Conservation (phyloP, 2,329 filamentous ascomycete genomes). For the Sporothrix variecibatus region DNA sequence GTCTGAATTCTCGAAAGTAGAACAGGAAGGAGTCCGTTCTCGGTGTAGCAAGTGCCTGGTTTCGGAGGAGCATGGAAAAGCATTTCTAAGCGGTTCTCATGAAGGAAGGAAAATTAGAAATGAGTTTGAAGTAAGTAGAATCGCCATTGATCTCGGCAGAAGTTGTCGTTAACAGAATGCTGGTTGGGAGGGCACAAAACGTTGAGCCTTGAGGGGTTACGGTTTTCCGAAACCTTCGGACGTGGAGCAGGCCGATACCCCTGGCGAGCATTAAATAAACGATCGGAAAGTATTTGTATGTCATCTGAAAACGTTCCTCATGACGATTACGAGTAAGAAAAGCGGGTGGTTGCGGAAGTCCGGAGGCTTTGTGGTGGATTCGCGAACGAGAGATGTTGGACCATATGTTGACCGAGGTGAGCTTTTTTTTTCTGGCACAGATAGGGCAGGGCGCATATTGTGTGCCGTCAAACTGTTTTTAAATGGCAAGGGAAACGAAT, state of each 20-base stretch:
- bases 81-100: neutral
- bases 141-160: too few species aligned
- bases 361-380: neutral
- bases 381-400: neutral
- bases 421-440: neutral
- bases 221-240: neutral
- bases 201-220: neutral
- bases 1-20: neutral
- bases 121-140: neutral
- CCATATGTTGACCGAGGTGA: conserved; percentile 4
- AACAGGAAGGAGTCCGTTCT: neutral
- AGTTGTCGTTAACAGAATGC: neutral
- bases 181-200: neutral
- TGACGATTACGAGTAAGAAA: neutral
- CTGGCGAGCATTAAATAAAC: too few species aligned
- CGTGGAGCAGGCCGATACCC: neutral
- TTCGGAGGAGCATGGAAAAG: neutral
- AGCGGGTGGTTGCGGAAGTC: neutral
- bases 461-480: neutral
- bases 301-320: neutral
- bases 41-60: neutral
- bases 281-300: neutral
- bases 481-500: neutral
- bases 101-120: neutral
- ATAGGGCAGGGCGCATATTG: neutral